Conservation (phyloP, 2,329 filamentous ascomycete species). For the Nothophaeocryptopus gaeumannii region DNA sequence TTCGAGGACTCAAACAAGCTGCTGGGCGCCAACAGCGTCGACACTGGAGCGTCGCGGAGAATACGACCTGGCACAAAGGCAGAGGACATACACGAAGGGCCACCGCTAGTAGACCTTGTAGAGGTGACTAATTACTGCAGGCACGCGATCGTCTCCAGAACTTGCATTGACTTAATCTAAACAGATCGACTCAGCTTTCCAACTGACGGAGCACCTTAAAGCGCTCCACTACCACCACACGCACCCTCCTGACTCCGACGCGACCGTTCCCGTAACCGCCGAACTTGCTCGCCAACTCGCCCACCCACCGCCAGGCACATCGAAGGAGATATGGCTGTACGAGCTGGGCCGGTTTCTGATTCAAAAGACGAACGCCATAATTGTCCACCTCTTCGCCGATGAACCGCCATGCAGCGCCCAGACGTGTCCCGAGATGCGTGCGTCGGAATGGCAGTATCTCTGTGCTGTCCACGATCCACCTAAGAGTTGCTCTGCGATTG, state of each 20-base stretch:
- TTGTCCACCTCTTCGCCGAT: slow-evolving; percentile 91
- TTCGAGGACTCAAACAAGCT: slow-evolving; percentile 57
- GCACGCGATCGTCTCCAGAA: slow-evolving; percentile 2
- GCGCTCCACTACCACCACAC: slow-evolving; percentile 84
- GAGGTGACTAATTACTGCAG: slow-evolving; percentile 59
- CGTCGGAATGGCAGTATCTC: slow-evolving; percentile 97
- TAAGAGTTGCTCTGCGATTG: slow-evolving; percentile 95
- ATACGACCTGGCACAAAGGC: slow-evolving; percentile 91
- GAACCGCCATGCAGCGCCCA: slow-evolving; percentile 79
- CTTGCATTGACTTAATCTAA: slow-evolving; percentile 19
- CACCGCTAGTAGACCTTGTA: slow-evolving; percentile 78
- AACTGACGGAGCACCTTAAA: slow-evolving; percentile 94
- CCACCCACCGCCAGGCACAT: slow-evolving; percentile 74
- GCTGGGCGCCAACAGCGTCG: slow-evolving; percentile 59
- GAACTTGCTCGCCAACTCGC: slow-evolving; percentile 73
- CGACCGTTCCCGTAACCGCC: slow-evolving; percentile 71
- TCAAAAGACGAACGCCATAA: slow-evolving; percentile 87
- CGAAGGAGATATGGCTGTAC: slow-evolving; percentile 91
- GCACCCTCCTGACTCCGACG: slow-evolving; percentile 68
- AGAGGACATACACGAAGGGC: slow-evolving; percentile 88
- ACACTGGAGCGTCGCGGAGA: slow-evolving; percentile 73
- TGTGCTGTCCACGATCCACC: slow-evolving; percentile 96
- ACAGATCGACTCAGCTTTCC: slow-evolving; percentile 94
- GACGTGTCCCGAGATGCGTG: slow-evolving; percentile 97
- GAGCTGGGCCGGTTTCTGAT: slow-evolving; percentile 96